phyloP scores from a whole-genome alignment of 495 filamentous ascomycete species.

The Penicillium soppii region DNA sequence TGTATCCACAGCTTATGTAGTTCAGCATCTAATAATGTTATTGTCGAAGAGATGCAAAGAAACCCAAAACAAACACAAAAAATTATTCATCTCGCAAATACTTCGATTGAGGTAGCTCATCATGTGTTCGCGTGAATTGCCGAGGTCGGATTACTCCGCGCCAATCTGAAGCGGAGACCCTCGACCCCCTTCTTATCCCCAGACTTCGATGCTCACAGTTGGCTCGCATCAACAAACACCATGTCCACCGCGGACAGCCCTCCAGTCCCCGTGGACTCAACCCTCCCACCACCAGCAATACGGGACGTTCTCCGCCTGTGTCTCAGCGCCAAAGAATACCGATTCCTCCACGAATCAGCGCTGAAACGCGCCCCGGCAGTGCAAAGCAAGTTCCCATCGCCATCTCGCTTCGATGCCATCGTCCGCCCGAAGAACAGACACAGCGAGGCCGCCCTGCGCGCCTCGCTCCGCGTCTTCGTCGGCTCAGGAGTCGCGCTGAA shows the following conservation, averaged over 20 bases:
- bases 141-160: slow-evolving; percentile 6
- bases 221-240: not conserved
- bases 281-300: slow-evolving; percentile 26
- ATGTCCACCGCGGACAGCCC: slow-evolving; percentile 17
- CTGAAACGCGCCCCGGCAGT: slow-evolving; percentile 63
- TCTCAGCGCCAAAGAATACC: slow-evolving; percentile 82
- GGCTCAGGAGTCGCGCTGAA: slow-evolving; percentile 68
- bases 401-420: slow-evolving; percentile 51
- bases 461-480: slow-evolving; percentile 73
- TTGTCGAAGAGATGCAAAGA: too few relatives aligned
- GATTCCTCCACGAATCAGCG: slow-evolving; percentile 73
- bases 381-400: slow-evolving; percentile 59
- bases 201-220: not conserved
- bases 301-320: slow-evolving; percentile 82
- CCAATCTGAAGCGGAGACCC: not conserved
- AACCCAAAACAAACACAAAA: too few relatives aligned
- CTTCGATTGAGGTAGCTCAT: too few relatives aligned
- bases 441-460: slow-evolving; percentile 76
- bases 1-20: too few relatives aligned
- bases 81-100: too few relatives aligned
- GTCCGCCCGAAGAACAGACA: slow-evolving; percentile 61
- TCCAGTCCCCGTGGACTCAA: slow-evolving; percentile 10
- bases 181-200: slow-evolving; percentile 4
- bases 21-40: too few relatives aligned
- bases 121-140: not conserved